A percentile compares a stretch with the other conserved stretches of the same genome.
phyloP scores from a whole-genome alignment of 164 flowering plant species.

The Litsea cubeba region DNA sequence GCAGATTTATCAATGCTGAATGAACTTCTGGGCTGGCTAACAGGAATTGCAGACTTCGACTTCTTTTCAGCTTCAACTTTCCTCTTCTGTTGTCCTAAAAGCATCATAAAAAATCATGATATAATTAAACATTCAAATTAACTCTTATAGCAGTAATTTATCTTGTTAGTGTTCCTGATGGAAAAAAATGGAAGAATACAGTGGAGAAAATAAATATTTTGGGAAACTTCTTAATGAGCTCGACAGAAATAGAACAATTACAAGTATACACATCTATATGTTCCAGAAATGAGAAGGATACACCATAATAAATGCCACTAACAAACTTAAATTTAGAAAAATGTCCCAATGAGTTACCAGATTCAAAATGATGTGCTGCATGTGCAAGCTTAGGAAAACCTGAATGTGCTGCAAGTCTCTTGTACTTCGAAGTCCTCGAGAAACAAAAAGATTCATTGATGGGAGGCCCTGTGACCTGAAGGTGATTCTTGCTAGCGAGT shows the following conservation, averaged over 20 bases:
- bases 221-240: neutral
- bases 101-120: conserved; percentile 3
- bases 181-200: neutral
- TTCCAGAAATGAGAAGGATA: neutral
- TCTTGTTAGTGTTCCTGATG: neutral
- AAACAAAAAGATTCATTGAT: conserved; percentile 22
- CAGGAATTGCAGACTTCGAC: conserved; percentile 1
- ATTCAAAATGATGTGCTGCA: neutral
- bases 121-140: neutral
- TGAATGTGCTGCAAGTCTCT: neutral
- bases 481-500: conserved; percentile 29
- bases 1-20: conserved; percentile 5
- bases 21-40: conserved; percentile 9
- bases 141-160: too few relatives aligned
- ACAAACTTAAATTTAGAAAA: neutral
- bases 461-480: conserved; percentile 67
- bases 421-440: conserved; percentile 18
- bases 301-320: neutral
- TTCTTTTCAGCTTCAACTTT: conserved; percentile 14
- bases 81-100: conserved; percentile 42
- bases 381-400: conserved; percentile 12
- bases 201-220: neutral
- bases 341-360: conserved; percentile 21
- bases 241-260: neutral
- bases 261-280: neutral